These are phyloP conservation scores for Veloboletus limbatus DNA, from an alignment of 1,284 basidiomycete species.

Conservation along the genomic window DNA sequence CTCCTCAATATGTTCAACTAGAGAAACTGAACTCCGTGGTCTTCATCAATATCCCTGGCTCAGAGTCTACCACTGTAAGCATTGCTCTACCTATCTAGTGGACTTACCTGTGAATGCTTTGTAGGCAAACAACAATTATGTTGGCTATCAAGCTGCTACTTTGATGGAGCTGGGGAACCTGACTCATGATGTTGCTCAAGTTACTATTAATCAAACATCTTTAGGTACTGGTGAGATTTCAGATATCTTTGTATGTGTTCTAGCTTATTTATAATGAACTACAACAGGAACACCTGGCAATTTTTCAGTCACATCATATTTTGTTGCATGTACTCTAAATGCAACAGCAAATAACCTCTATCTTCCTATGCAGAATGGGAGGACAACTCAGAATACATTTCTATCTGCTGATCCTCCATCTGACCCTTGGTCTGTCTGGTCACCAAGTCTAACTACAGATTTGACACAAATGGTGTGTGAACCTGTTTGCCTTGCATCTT, in stretches of 20 bases:
- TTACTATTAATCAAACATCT: background rate
- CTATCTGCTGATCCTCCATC: too few relatives aligned
- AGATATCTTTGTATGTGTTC: background rate
- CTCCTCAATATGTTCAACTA: background rate
- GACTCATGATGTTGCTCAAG: background rate
- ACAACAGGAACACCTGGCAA: background rate
- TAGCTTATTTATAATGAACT: background rate
- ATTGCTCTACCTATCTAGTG: too few relatives aligned
- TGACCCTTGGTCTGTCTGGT: conserved; percentile 4
- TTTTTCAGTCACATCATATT: conserved; percentile 1
- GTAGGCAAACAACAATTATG: background rate
- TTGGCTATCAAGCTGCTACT: background rate
- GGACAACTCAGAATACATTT: background rate
- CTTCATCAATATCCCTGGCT: background rate
- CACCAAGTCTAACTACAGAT: background rate
- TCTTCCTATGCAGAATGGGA: conserved; percentile 8
- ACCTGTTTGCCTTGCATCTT: background rate
- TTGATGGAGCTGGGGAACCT: conserved; percentile 1
- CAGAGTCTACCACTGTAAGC: background rate
- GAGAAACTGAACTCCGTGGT: background rate
- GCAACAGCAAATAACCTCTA: background rate
- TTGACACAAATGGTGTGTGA: conserved; percentile 1
- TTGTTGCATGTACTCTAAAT: conserved; percentile 6
- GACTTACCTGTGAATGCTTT: background rate
- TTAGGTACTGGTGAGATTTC: too few relatives aligned